Base-by-base conservation (phyloP, 1,139 yeast species). In the Nakaseomyces delphensis region DNA sequence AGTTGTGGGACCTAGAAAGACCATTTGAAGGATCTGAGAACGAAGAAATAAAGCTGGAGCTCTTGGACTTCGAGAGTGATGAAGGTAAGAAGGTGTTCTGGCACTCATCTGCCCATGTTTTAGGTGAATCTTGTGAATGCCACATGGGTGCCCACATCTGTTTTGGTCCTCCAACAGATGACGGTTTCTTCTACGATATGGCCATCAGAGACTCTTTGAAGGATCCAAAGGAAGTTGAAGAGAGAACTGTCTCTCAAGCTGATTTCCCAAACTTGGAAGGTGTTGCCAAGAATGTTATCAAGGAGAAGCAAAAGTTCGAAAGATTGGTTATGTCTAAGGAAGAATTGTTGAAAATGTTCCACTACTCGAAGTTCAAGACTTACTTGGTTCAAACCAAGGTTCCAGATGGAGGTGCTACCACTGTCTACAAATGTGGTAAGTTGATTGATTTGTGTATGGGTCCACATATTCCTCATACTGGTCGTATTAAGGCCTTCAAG, bases 31-130 rank as follows among this genome's bases (percentile, higher is more conserved):
- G 66, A 27, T 69, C 75, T 40, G 56, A 53, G 14, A 56, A 57
- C 28, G 59, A 60, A 40, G 57, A 52, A 28, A 42, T 62, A 39
- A 64, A 67, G 38, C 70, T 93, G 52, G 93, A 86, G 63, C 83
- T 87, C 56, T 69, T 79, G 50, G 86, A 81, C 57, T 93, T 93
- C 67, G 82, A 78, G 36, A 64, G 79, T 50, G 86, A 85, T 18
- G 97, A 89, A 62, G 98, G 97, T 65, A 85, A 81, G 64, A 79
- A 79, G 52, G 98, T 91, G 38, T 93, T 93, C 69, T 93, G 98
- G 98, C 99, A 93, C 66, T 91, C 98, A 4, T 83, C 95, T 54
- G 99, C 99, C 45, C 99, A 93, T 68, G 91, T 93, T 48, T 73
- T 93, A 55, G 99, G 99, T 66, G 98, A 93, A 70, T 93, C 97